Conservation (phyloP, 2,329 filamentous ascomycete genomes). For the Cadophora sp. region DNA sequence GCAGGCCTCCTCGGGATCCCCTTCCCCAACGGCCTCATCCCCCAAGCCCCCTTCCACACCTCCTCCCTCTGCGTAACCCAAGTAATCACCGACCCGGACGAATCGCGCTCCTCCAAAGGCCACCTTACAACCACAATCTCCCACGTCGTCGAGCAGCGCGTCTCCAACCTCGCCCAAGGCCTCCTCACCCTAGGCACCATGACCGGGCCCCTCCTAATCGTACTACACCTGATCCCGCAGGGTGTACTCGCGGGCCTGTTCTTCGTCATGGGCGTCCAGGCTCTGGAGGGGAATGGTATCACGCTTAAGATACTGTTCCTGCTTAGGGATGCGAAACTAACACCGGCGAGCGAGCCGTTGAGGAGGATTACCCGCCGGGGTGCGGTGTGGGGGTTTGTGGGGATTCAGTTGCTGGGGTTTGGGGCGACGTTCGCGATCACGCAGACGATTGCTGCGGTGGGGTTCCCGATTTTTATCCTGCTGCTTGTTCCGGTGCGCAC, state of each 20-base stretch:
- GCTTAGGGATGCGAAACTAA: conserved; percentile 67
- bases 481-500: conserved; percentile 39
- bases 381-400: conserved; percentile 76
- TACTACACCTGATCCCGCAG: conserved; percentile 80
- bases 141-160: conserved; percentile 78
- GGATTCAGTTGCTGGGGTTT: conserved; percentile 72
- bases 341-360: conserved; percentile 64
- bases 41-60: conserved; percentile 84
- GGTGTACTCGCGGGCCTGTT: conserved; percentile 82
- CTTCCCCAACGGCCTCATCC: conserved; percentile 84
- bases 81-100: conserved; percentile 56
- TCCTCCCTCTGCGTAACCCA: conserved; percentile 76
- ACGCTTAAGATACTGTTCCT: conserved; percentile 78
- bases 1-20: conserved; percentile 79
- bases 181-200: conserved; percentile 81
- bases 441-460: conserved; percentile 82
- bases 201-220: conserved; percentile 74
- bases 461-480: conserved; percentile 63
- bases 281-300: conserved; percentile 78
- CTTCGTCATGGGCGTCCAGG: conserved; percentile 85
- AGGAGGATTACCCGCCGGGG: conserved; percentile 63
- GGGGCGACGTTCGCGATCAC: conserved; percentile 83
- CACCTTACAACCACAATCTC: conserved; percentile 58
- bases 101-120: conserved; percentile 63
- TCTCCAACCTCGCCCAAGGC: conserved; percentile 80